Conservation (phyloP, 106 monocot species). For the Platanthera guangdongensis region DNA sequence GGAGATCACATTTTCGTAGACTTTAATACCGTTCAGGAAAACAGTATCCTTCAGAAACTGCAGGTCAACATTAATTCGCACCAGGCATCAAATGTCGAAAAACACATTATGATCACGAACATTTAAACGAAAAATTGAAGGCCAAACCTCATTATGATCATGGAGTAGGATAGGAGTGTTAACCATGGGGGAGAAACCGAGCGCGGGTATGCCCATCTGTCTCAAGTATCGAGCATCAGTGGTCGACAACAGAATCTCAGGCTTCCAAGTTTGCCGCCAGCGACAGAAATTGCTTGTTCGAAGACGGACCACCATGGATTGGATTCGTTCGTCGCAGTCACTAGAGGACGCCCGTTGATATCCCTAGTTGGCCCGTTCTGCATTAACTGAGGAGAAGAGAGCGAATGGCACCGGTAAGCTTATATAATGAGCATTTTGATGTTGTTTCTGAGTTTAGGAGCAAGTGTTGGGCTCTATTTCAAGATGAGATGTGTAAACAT, state of each 20-base stretch:
- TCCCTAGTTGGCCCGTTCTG: slow-evolving; percentile 62
- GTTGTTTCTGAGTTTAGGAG: neutral
- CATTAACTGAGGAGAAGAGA: slow-evolving; percentile 38
- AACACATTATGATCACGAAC: neutral
- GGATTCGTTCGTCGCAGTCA: slow-evolving; percentile 58
- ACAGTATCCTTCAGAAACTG: slow-evolving; percentile 80
- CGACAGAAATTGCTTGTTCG: slow-evolving; percentile 45
- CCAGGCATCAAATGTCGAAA: neutral
- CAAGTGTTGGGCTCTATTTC: neutral
- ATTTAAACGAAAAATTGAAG: neutral
- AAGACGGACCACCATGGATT: slow-evolving; percentile 87
- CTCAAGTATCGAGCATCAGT: slow-evolving; percentile 89
- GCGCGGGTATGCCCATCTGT: slow-evolving; percentile 68
- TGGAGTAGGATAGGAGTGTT: slow-evolving; percentile 93
- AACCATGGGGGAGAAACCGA: slow-evolving; percentile 96
- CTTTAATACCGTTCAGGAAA: slow-evolving; percentile 77
- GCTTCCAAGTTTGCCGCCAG: slow-evolving; percentile 81
- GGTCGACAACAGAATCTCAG: slow-evolving; percentile 79
- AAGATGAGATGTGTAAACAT: no score
- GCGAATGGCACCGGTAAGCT: neutral
- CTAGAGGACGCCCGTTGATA: slow-evolving; percentile 33
- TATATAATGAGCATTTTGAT: neutral
- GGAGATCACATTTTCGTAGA: slow-evolving; percentile 65
- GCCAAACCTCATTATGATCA: slow-evolving; percentile 80
- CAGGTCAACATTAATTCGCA: neutral